phyloP scores from a whole-genome alignment of 257 asterid genomes.

The Striga asiatica region DNA sequence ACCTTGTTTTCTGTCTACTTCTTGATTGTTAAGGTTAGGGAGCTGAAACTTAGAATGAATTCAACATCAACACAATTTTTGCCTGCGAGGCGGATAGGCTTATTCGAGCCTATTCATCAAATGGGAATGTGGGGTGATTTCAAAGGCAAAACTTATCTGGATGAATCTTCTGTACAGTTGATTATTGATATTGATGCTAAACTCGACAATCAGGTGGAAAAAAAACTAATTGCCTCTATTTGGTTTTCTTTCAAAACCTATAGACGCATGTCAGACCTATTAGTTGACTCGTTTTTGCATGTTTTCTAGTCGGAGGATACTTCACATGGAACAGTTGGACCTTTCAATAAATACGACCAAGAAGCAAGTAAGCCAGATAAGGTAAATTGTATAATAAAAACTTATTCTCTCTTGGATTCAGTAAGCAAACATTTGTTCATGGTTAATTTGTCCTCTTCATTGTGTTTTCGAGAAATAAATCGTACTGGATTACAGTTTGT shows the following conservation, averaged over 20 bases:
- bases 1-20: too few species aligned
- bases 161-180: slow-evolving; percentile 37
- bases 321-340: slow-evolving; percentile 65
- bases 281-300: slow-evolving; percentile 5
- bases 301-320: slow-evolving; percentile 70
- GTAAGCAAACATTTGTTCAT: too few species aligned
- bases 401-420: too few species aligned
- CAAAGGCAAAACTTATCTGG: slow-evolving; percentile 46
- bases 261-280: not conserved
- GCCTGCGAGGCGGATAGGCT: slow-evolving; percentile 76
- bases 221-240: too few species aligned
- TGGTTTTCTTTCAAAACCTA: too few species aligned
- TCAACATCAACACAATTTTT: slow-evolving; percentile 70
- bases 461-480: too few species aligned
- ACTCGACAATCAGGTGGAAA: slow-evolving; percentile 70
- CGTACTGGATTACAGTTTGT: too few species aligned
- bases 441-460: too few species aligned
- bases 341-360: slow-evolving; percentile 63
- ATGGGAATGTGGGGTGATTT: slow-evolving; percentile 87
- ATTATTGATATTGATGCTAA: slow-evolving; percentile 52
- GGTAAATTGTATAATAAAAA: too few species aligned
- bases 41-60: slow-evolving; percentile 34
- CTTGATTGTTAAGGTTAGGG: not conserved
- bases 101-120: slow-evolving; percentile 73
- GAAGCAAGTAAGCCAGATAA: slow-evolving; percentile 69